phyloP scores from a whole-genome alignment of 2,329 filamentous ascomycete species.

The Alternaria longipes region DNA sequence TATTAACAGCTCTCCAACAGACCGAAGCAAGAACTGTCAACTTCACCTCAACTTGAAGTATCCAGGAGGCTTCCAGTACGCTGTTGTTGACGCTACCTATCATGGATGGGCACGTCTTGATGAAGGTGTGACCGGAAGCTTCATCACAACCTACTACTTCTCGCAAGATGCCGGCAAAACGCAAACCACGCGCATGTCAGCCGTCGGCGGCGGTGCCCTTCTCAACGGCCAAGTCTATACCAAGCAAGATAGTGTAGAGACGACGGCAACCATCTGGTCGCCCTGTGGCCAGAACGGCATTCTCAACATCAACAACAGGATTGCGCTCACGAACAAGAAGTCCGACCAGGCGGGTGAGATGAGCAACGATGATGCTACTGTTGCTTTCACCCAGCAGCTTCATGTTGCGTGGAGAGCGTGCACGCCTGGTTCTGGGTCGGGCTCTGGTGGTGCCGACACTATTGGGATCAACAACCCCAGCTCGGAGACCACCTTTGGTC shows the following conservation, averaged over 20 bases:
- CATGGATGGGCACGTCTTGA: conserved; percentile 50
- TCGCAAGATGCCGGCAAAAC: conserved; percentile 46
- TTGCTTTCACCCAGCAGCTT: conserved; percentile 48
- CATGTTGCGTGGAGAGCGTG: conserved; percentile 47
- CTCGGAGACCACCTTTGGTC: conserved; percentile 25
- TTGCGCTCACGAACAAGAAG: conserved; percentile 36
- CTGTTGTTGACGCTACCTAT: conserved; percentile 49
- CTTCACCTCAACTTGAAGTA: conserved; percentile 49
- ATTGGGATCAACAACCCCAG: conserved; percentile 40
- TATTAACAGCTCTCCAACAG: conserved; percentile 17
- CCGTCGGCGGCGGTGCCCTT: conserved; percentile 51
- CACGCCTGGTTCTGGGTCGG: conserved; percentile 10
- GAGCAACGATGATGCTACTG: conserved; percentile 47
- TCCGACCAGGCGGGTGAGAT: conserved; percentile 38
- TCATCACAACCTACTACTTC: conserved; percentile 51
- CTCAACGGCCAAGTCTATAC: conserved; percentile 54
- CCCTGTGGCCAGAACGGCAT: conserved; percentile 46
- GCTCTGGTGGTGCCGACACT: conserved; percentile 22
- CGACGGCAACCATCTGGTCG: conserved; percentile 46
- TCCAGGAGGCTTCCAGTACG: conserved; percentile 52
- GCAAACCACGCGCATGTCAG: conserved; percentile 37
- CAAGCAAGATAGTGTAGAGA: conserved; percentile 55
- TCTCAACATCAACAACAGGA: conserved; percentile 48
- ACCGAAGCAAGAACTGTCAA: conserved; percentile 51
- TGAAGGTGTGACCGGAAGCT: conserved; percentile 44